These are phyloP conservation scores for Diatrype stigma DNA, from an alignment of 2,329 filamentous ascomycete species.

Conservation along the genomic window DNA sequence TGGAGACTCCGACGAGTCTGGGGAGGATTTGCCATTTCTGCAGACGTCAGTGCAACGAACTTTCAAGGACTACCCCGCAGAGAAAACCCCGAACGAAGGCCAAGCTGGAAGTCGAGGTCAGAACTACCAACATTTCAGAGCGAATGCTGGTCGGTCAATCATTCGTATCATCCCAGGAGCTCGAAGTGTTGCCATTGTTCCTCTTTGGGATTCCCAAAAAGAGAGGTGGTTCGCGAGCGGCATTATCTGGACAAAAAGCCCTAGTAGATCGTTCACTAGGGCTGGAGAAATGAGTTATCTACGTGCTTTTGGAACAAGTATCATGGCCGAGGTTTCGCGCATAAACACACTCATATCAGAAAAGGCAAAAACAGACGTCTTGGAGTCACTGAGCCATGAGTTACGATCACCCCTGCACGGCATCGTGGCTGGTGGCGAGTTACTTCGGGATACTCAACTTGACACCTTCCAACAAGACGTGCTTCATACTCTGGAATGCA, in stretches of 20 bases:
- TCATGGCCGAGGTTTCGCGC: slow-evolving; percentile 53
- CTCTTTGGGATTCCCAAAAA: slow-evolving; percentile 42
- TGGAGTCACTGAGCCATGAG: slow-evolving; percentile 59
- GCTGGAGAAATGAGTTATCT: slow-evolving; percentile 49
- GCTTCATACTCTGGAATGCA: slow-evolving; percentile 46
- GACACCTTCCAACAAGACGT: slow-evolving; percentile 43
- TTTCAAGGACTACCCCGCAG: neutral
- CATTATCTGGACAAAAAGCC: slow-evolving; percentile 44
- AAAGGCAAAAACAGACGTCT: slow-evolving; percentile 52
- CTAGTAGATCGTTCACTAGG: slow-evolving; percentile 39
- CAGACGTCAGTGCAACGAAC: neutral
- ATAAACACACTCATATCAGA: slow-evolving; percentile 34
- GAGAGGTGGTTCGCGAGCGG: slow-evolving; percentile 46
- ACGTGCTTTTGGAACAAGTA: slow-evolving; percentile 47
- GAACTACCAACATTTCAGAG: neutral
- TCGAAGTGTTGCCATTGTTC: slow-evolving; percentile 42
- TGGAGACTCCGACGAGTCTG: slow-evolving; percentile 21
- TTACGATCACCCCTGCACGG: slow-evolving; percentile 58
- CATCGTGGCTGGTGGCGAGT: slow-evolving; percentile 49
- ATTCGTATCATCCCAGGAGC: neutral
- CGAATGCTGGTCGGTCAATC: neutral
- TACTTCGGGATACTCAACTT: slow-evolving; percentile 48
- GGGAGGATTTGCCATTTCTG: slow-evolving; percentile 9
- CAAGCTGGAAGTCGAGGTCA: neutral
- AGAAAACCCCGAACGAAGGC: neutral